A percentile compares a stretch with the other conserved stretches of the same genome.
phyloP scores from a whole-genome alignment of 768 basidiomycete species.

The Gymnopilus dilepis region DNA sequence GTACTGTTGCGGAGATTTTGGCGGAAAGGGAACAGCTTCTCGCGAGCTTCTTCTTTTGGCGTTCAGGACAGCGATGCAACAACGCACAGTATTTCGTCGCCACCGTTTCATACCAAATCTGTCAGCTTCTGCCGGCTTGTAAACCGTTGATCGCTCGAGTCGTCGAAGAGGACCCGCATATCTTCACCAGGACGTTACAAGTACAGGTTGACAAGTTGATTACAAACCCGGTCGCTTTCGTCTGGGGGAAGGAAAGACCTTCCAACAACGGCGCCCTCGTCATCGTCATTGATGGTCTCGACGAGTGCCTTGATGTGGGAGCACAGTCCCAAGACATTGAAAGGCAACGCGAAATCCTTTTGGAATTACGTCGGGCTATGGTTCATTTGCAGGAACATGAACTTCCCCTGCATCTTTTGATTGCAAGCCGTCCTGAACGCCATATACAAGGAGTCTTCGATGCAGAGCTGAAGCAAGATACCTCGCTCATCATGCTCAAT shows the following conservation, averaged over 20 bases:
- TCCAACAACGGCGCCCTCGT: neutral
- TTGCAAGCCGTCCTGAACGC: conserved; percentile 27
- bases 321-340: conserved; percentile 3
- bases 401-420: conserved; percentile 18
- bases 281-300: conserved; percentile 23
- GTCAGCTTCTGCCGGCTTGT: neutral
- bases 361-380: neutral
- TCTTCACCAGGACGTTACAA: neutral
- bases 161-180: neutral
- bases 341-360: neutral
- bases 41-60: neutral
- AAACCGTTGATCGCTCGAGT: neutral
- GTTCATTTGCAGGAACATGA: neutral
- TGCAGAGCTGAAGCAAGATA: too few relatives aligned
- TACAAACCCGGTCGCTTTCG: neutral
- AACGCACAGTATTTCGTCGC: neutral
- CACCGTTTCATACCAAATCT: neutral
- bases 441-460: conserved; percentile 17
- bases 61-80: neutral
- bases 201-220: neutral
- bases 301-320: conserved; percentile 21
- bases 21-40: neutral
- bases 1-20: neutral
- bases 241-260: neutral
- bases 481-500: neutral